These are phyloP conservation scores for Umbelopsis sp. DNA, from an alignment of 371 early-diverging fungal species.

Conservation along the genomic window DNA sequence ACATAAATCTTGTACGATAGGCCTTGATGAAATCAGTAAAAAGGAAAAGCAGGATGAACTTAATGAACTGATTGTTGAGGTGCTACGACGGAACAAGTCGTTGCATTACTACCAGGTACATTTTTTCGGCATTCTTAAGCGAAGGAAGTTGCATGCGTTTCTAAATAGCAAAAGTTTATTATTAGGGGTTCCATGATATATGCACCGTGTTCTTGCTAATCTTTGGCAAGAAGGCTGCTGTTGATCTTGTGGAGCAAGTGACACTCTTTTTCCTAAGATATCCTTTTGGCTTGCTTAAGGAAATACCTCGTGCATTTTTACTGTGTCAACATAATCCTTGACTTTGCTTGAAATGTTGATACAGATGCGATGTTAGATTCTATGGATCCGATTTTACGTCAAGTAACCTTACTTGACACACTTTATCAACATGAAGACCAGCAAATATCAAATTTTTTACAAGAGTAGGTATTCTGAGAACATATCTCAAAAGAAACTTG, in stretches of 20 bases:
- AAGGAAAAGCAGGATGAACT: slow-evolving; percentile 47
- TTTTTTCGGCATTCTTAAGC: no score
- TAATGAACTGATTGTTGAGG: slow-evolving; percentile 49
- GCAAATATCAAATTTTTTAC: slow-evolving; percentile 51
- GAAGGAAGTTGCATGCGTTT: not conserved
- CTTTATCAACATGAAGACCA: slow-evolving; percentile 56
- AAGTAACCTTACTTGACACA: slow-evolving; percentile 57
- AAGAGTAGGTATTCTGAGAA: slow-evolving; percentile 37
- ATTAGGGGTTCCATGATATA: slow-evolving; percentile 76
- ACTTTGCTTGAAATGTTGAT: slow-evolving; percentile 14
- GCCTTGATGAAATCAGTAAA: slow-evolving; percentile 35
- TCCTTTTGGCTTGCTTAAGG: slow-evolving; percentile 37
- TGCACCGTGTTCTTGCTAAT: slow-evolving; percentile 62
- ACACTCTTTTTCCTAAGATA: slow-evolving; percentile 67
- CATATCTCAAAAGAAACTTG: not conserved
- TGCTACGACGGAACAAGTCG: slow-evolving; percentile 56
- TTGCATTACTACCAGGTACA: slow-evolving; percentile 72
- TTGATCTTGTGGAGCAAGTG: slow-evolving; percentile 51
- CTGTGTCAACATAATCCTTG: slow-evolving; percentile 17
- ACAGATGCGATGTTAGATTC: slow-evolving; percentile 68
- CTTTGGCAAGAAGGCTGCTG: slow-evolving; percentile 58
- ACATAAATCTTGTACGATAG: slow-evolving; percentile 24
- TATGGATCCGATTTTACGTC: slow-evolving; percentile 60
- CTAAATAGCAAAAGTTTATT: no score
- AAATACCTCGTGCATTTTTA: not conserved